phyloP scores from a whole-genome alignment of 2,329 filamentous ascomycete species.

The Aspergillus carbonarius region DNA sequence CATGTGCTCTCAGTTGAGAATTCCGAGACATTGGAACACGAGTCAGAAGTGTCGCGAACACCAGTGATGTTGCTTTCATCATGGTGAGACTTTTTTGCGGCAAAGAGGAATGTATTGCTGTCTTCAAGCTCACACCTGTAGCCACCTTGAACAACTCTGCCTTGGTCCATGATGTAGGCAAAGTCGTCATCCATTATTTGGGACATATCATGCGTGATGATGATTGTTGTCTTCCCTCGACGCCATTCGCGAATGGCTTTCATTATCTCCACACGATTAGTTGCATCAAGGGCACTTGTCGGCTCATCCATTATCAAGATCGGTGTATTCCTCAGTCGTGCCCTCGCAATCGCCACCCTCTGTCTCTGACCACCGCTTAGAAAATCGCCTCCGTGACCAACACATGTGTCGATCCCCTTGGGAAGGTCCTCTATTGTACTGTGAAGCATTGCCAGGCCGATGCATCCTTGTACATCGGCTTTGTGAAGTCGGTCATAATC shows the following conservation, averaged over 20 bases:
- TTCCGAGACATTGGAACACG: neutral
- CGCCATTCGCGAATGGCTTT: constrained; percentile 76
- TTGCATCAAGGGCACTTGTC: constrained; percentile 80
- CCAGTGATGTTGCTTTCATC: neutral
- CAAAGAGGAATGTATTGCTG: constrained; percentile 22
- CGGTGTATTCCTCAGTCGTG: constrained; percentile 71
- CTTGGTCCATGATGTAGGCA: constrained; percentile 74
- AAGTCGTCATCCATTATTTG: constrained; percentile 73
- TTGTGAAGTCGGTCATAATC: constrained; percentile 50
- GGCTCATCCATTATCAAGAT: constrained; percentile 86
- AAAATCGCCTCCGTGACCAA: constrained; percentile 67
- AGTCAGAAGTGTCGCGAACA: too few species aligned
- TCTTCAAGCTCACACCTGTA: constrained; percentile 56
- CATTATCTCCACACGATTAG: constrained; percentile 67
- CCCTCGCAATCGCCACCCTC: constrained; percentile 75
- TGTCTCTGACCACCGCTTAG: constrained; percentile 86
- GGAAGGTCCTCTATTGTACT: constrained; percentile 67
- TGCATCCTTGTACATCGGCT: constrained; percentile 61
- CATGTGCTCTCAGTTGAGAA: neutral
- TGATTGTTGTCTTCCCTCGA: constrained; percentile 77
- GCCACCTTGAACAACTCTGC: constrained; percentile 68
- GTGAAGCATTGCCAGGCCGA: constrained; percentile 67
- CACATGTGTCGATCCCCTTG: constrained; percentile 66
- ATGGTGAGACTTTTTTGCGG: neutral
- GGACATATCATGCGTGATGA: constrained; percentile 86